phyloP scores from a whole-genome alignment of 352 stramenopile genomes.

The Phytophthora gonapodyides region DNA sequence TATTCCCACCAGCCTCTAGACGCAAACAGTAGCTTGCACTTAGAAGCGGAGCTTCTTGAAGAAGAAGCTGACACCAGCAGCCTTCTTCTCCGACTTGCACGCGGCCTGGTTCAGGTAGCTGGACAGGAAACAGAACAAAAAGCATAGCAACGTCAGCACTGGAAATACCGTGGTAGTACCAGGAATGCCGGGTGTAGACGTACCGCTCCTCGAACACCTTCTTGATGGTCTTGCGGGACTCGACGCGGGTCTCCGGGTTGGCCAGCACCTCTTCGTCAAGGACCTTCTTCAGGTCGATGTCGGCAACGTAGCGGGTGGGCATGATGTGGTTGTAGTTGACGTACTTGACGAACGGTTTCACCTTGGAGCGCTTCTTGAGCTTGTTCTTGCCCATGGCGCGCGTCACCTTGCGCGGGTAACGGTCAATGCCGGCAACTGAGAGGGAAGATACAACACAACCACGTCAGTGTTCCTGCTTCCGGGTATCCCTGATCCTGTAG shows the following conservation, averaged over 20 bases:
- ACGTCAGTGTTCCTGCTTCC: slow-evolving; percentile 1
- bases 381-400: slow-evolving; percentile 97
- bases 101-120: slow-evolving; percentile 94
- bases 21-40: slow-evolving; percentile 58
- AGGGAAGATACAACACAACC: slow-evolving; percentile 9
- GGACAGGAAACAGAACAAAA: slow-evolving; percentile 15
- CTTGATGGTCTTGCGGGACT: slow-evolving; percentile 98
- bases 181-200: slow-evolving; percentile 23
- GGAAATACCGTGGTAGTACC: background rate
- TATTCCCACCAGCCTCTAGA: slow-evolving; percentile 54
- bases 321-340: slow-evolving; percentile 99
- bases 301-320: slow-evolving; percentile 98
- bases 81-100: slow-evolving; percentile 98
- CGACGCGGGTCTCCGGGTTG: slow-evolving; percentile 82
- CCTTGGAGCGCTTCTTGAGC: slow-evolving; percentile 97
- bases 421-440: slow-evolving; percentile 94
- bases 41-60: slow-evolving; percentile 99
- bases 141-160: slow-evolving; percentile 21
- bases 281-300: slow-evolving; percentile 99
- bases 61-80: slow-evolving; percentile 97
- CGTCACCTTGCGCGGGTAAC: slow-evolving; percentile 97
- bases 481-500: slow-evolving; percentile 1
- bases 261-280: slow-evolving; percentile 89
- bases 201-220: slow-evolving; percentile 99
- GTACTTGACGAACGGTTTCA: slow-evolving; percentile 99